Evolutionary conservation across 768 basidiomycete species (phyloP).

Genomic region (Lactarius trivialis): DNA sequence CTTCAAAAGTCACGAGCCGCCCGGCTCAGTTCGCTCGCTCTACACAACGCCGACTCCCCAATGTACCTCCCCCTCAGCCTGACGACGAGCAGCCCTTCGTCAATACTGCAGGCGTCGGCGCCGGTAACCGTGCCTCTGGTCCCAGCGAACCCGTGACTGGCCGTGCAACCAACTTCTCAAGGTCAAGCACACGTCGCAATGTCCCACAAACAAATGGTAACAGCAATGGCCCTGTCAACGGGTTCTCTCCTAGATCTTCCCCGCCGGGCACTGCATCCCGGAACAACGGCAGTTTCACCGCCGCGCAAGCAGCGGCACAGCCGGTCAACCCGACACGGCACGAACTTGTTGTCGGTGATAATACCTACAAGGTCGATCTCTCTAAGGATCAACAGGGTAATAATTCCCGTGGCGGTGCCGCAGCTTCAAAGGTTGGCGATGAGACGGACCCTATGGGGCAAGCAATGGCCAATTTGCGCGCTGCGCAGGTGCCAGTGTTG

Average conservation of each 20-base stretch:
- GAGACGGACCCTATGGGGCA: slow-evolving; percentile 37
- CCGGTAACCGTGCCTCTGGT: slow-evolving; percentile 44
- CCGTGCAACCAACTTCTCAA: slow-evolving; percentile 30
- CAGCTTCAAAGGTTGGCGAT: slow-evolving; percentile 25
- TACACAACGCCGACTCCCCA: slow-evolving; percentile 33
- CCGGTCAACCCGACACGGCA: slow-evolving; percentile 38
- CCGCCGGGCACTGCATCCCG: slow-evolving; percentile 1
- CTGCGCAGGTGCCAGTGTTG: slow-evolving; percentile 30
- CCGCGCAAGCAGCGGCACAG: neutral
- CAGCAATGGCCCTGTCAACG: neutral
- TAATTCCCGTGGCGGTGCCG: neutral
- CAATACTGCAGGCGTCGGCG: slow-evolving; percentile 68
- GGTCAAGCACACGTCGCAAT: slow-evolving; percentile 24
- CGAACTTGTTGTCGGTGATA: slow-evolving; percentile 62
- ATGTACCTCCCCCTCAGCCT: slow-evolving; percentile 31
- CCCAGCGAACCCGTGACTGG: slow-evolving; percentile 28
- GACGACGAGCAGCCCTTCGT: slow-evolving; percentile 40
- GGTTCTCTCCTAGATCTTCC: slow-evolving; percentile 16
- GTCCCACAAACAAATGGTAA: slow-evolving; percentile 3
- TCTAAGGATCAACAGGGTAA: slow-evolving; percentile 56
- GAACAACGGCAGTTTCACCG: neutral
- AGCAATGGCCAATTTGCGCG: slow-evolving; percentile 31
- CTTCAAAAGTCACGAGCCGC: slow-evolving; percentile 49
- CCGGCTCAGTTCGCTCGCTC: slow-evolving; percentile 47
- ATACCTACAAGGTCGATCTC: slow-evolving; percentile 62